Percentiles rank a stretch among this genome's conserved stretches.
Evolutionary conservation across 2,329 filamentous ascomycete genomes (phyloP).

Genomic region (Alternaria arborescens): DNA sequence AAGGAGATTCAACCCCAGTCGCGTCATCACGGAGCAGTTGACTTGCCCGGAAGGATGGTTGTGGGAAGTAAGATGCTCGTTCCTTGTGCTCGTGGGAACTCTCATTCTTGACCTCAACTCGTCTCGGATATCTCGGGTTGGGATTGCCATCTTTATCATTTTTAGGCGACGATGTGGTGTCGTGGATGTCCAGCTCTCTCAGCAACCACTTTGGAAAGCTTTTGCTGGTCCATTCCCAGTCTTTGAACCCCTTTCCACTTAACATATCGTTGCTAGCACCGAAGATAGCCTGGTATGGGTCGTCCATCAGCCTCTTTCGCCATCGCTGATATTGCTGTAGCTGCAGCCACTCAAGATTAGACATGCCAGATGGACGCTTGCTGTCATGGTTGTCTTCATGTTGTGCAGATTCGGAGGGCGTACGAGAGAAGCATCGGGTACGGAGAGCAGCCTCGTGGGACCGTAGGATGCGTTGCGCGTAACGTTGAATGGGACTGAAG

Average conservation of each 20-base stretch:
- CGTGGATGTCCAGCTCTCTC: slow-evolving; percentile 33
- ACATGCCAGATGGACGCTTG: slow-evolving; percentile 34
- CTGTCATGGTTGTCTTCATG: slow-evolving; percentile 32
- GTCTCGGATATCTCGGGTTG: slow-evolving; percentile 23
- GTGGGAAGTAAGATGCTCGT: slow-evolving; percentile 21
- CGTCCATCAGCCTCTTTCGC: slow-evolving; percentile 46
- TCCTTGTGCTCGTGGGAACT: background rate
- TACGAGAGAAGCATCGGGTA: slow-evolving; percentile 41
- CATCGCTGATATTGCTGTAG: slow-evolving; percentile 39
- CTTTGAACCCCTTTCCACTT: slow-evolving; percentile 40
- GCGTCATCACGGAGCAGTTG: slow-evolving; percentile 28
- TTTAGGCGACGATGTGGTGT: background rate
- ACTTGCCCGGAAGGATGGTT: slow-evolving; percentile 25
- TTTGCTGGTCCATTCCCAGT: slow-evolving; percentile 43
- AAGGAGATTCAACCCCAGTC: slow-evolving; percentile 41
- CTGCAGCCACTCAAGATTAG: slow-evolving; percentile 43
- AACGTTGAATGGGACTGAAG: slow-evolving; percentile 35
- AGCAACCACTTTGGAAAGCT: slow-evolving; percentile 45
- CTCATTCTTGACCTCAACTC: slow-evolving; percentile 19
- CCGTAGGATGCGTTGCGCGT: slow-evolving; percentile 31
- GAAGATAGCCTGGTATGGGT: slow-evolving; percentile 56
- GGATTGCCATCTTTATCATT: background rate
- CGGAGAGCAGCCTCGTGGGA: slow-evolving; percentile 36
- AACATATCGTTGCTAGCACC: slow-evolving; percentile 51
- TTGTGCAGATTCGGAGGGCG: slow-evolving; percentile 26